Evolutionary conservation across 345 rosid genomes (phyloP).

Genomic region (Rhodamnia rubescens): DNA sequence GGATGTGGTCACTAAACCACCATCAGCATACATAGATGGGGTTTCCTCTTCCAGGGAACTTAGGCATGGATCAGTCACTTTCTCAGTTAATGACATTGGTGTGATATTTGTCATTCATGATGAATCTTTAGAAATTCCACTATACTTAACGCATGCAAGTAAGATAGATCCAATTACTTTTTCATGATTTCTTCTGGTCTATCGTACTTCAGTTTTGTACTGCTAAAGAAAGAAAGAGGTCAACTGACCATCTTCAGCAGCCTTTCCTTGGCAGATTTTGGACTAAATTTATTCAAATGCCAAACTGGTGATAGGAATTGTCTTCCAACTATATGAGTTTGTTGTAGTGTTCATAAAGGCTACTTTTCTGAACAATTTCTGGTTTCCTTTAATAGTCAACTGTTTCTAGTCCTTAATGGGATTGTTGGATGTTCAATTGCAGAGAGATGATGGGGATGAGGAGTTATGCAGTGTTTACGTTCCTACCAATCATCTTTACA

Average conservation of each 20-base stretch:
- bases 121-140: not conserved
- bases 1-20: not conserved
- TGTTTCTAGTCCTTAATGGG: not conserved
- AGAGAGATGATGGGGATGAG: constrained; percentile 67
- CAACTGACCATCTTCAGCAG: not conserved
- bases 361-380: not conserved
- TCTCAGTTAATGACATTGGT: not conserved
- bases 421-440: constrained; percentile 13
- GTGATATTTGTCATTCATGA: not conserved
- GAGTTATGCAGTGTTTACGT: constrained; percentile 84
- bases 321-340: not conserved
- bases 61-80: not conserved
- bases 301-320: not conserved
- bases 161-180: not conserved
- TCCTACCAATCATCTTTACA: constrained; percentile 78
- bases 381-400: not conserved
- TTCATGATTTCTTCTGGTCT: not conserved
- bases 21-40: not conserved
- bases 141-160: not conserved
- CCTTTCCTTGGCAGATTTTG: not conserved
- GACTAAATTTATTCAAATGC: not conserved
- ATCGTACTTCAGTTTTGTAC: not conserved
- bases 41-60: not conserved
- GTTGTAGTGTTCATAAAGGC: not conserved
- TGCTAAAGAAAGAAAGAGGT: not conserved